These are phyloP conservation scores for Sporothrix schenckii DNA, from an alignment of 2,329 filamentous ascomycete genomes.

Conservation along the genomic window DNA sequence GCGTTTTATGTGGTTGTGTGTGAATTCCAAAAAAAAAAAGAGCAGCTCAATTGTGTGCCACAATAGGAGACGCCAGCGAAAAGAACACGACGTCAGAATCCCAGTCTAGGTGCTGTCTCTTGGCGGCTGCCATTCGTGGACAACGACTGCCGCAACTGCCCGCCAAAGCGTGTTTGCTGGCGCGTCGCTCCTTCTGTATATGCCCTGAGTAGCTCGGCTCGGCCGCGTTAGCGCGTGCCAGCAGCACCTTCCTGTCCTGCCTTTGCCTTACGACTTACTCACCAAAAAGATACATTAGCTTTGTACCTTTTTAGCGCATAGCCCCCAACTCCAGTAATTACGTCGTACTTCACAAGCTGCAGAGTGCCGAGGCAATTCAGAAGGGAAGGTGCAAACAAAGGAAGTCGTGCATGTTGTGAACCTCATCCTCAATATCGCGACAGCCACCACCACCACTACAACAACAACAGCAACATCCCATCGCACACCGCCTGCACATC, in stretches of 20 bases:
- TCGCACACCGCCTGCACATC: no score
- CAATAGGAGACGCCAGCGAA: constrained; percentile 23
- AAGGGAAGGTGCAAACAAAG: background rate
- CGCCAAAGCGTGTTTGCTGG: background rate
- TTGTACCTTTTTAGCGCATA: constrained; percentile 13
- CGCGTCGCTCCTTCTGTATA: constrained; percentile 1
- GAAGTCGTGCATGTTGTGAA: background rate
- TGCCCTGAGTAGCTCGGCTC: background rate
- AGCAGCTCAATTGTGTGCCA: background rate
- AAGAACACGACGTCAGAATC: constrained; percentile 34
- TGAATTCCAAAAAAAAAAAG: background rate
- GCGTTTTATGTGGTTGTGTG: background rate
- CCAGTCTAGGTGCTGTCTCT: background rate
- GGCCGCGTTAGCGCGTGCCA: constrained; percentile 11
- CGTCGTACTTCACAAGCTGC: constrained; percentile 21
- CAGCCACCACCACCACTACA: background rate
- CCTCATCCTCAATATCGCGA: constrained; percentile 2
- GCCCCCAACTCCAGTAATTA: background rate
- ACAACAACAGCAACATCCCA: background rate
- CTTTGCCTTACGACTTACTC: no score
- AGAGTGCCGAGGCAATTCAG: constrained; percentile 28
- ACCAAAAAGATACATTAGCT: constrained; percentile 9
- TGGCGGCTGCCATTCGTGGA: background rate
- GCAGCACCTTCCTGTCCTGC: no score
- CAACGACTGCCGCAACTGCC: background rate